These are phyloP conservation scores for Auriscalpium vulgare DNA, from an alignment of 768 basidiomycete genomes.

Conservation along the genomic window DNA sequence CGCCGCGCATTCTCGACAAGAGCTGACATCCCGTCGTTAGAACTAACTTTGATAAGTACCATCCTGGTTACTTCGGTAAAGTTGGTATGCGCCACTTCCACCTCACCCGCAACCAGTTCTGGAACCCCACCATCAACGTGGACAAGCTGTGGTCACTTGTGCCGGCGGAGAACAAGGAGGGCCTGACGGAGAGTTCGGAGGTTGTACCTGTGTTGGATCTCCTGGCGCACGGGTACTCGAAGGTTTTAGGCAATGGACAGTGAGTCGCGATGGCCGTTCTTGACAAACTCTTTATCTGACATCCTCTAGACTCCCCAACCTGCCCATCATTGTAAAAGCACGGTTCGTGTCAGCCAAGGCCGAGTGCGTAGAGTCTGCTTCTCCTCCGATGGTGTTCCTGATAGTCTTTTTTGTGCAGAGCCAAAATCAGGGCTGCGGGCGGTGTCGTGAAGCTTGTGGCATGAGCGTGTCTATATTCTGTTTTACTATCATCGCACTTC, in stretches of 20 bases:
- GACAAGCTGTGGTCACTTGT: conserved; percentile 96
- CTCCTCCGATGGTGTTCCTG: background rate
- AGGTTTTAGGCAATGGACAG: conserved; percentile 92
- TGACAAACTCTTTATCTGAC: background rate
- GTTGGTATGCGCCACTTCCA: conserved; percentile 99
- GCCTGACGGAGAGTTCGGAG: conserved; percentile 61
- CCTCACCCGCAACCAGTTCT: conserved; percentile 80
- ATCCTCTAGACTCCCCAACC: conserved; percentile 55
- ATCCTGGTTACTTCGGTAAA: conserved; percentile 99
- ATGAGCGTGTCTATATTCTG: conserved; percentile 35
- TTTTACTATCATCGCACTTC: conserved; percentile 17
- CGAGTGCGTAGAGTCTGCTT: conserved; percentile 45
- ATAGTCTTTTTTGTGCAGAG: conserved; percentile 24
- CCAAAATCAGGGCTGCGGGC: conserved; percentile 88
- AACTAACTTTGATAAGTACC: conserved; percentile 98
- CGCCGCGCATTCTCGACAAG: background rate
- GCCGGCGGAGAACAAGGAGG: conserved; percentile 76
- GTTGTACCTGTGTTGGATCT: conserved; percentile 95
- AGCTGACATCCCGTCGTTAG: conserved; percentile 29
- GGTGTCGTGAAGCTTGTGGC: conserved; percentile 92
- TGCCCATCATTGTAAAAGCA: conserved; percentile 97
- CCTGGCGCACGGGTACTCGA: conserved; percentile 76
- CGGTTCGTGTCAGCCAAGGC: conserved; percentile 88
- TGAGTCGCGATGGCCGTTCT: conserved; percentile 30
- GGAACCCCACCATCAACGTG: conserved; percentile 96